Conservation (phyloP, 306 rosid species). For the Ormosia emarginata region DNA sequence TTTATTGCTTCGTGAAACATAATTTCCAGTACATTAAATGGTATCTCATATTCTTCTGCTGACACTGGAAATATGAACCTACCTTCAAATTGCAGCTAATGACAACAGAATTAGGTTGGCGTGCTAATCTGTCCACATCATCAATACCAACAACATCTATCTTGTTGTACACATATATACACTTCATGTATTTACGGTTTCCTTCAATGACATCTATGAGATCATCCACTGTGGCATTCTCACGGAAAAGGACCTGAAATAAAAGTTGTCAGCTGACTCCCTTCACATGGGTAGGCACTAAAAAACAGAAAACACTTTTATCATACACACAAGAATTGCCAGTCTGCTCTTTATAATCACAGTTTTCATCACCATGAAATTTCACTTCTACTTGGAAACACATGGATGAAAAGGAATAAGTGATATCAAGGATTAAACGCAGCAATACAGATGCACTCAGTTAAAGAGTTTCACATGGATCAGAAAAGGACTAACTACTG, state of each 20-base stretch:
- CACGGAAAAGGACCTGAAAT: constrained; percentile 87
- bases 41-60: neutral
- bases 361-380: neutral
- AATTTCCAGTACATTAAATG: neutral
- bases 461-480: neutral
- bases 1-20: neutral
- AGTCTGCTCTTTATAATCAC: constrained; percentile 3
- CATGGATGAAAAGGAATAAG: neutral
- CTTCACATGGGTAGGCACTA: neutral
- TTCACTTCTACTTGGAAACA: neutral
- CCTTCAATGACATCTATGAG: constrained; percentile 99
- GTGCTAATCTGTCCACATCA: constrained; percentile 92
- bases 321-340: neutral
- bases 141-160: constrained; percentile 96
- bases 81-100: constrained; percentile 94
- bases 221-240: constrained; percentile 97
- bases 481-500: neutral
- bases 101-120: constrained; percentile 93
- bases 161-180: constrained; percentile 96
- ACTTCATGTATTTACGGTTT: constrained; percentile 98
- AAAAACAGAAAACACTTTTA: neutral
- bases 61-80: constrained; percentile 26
- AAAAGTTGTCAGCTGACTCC: constrained; percentile 12
- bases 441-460: neutral
- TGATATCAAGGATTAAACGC: neutral